These are phyloP conservation scores for Paspalum notatum DNA, from an alignment of 176 grass and related monocot species.

Conservation along the genomic window DNA sequence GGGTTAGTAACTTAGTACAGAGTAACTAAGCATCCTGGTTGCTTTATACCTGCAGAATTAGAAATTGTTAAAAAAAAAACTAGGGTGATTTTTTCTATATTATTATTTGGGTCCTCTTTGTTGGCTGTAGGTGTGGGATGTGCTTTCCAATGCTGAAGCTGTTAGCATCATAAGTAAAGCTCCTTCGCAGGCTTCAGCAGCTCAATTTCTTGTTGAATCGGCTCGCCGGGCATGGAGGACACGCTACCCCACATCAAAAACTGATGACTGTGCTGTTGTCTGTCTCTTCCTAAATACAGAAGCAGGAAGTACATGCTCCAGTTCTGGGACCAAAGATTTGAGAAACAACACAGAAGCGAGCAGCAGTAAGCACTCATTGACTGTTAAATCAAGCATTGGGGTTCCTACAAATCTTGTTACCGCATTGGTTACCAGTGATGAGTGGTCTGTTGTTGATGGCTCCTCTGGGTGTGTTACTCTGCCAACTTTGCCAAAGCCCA, in stretches of 20 bases:
- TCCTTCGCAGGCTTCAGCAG: slow-evolving; percentile 54
- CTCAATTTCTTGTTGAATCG: slow-evolving; percentile 60
- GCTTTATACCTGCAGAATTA: slow-evolving; percentile 15
- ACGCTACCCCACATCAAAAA: slow-evolving; percentile 61
- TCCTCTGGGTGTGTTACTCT: slow-evolving; percentile 15
- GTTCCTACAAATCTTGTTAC: slow-evolving; percentile 43
- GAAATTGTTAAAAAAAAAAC: not conserved
- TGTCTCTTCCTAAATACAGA: slow-evolving; percentile 77
- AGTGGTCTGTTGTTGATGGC: slow-evolving; percentile 41
- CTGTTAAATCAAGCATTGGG: slow-evolving; percentile 36
- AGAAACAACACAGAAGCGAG: slow-evolving; percentile 21
- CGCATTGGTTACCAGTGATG: slow-evolving; percentile 21
- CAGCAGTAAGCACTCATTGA: slow-evolving; percentile 45
- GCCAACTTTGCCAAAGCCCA: slow-evolving; percentile 25
- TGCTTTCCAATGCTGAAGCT: slow-evolving; percentile 68
- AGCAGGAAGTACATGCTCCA: slow-evolving; percentile 26
- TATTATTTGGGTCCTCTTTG: slow-evolving; percentile 6
- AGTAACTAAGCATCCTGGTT: slow-evolving; percentile 35
- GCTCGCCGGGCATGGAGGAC: slow-evolving; percentile 59
- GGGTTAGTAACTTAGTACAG: slow-evolving; percentile 67
- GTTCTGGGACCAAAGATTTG: slow-evolving; percentile 28
- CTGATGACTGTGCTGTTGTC: slow-evolving; percentile 73
- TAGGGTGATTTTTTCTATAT: slow-evolving; percentile 6
- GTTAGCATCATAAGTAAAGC: slow-evolving; percentile 57
- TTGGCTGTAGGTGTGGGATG: slow-evolving; percentile 73